Conservation (phyloP, 306 rosid genomes). For the Nissolia schottii region DNA sequence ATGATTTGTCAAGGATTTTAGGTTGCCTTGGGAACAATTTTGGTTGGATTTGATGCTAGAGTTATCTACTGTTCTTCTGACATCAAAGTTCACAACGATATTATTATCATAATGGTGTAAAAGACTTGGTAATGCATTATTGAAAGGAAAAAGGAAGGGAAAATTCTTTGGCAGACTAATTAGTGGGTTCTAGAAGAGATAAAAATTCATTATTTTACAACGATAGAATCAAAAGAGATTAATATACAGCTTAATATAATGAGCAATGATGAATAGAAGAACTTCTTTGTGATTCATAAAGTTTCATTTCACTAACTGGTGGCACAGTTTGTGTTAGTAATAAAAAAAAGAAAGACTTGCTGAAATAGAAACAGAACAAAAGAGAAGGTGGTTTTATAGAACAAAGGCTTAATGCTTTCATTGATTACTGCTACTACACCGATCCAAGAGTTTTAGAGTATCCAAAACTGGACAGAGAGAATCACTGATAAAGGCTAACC, state of each 20-base stretch:
- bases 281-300: neutral
- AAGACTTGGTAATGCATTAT: neutral
- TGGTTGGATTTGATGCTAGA: slow-evolving; percentile 11
- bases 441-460: neutral
- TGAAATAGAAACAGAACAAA: too few relatives aligned
- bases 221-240: neutral
- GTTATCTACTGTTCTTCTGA: neutral
- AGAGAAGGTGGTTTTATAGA: neutral
- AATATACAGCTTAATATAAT: too few relatives aligned
- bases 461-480: neutral
- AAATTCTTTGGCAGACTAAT: neutral
- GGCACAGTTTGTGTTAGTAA: neutral
- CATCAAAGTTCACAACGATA: neutral
- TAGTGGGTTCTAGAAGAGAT: neutral
- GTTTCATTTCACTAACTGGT: neutral
- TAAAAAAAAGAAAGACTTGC: neutral
- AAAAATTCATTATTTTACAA: neutral
- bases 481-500: neutral
- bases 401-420: neutral
- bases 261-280: neutral
- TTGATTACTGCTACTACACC: neutral
- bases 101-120: neutral
- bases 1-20: slow-evolving; percentile 4
- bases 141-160: neutral
- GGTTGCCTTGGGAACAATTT: neutral